Base-by-base conservation (phyloP, 2,329 filamentous ascomycete genomes). In the Xylariomycetidae sp. region DNA sequence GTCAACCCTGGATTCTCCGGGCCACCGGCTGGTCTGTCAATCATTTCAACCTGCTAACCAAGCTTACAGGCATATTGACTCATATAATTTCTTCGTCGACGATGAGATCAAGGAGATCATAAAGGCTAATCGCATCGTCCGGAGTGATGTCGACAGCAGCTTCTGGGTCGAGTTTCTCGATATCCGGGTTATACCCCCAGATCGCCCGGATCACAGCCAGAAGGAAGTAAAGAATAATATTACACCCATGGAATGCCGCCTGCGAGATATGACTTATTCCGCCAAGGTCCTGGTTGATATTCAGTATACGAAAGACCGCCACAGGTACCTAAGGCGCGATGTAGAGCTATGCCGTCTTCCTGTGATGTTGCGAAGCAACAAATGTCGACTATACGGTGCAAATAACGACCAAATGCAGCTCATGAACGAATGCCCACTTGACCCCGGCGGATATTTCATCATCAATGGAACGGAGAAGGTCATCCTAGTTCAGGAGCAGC, bases 391-490 rank as follows among this genome's bases (percentile, higher is more conserved):
- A 34, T 77, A 79, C 39, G 83, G 85, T 37, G 90, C 89, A 51
- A 86, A 80, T 33, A 92, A 96, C 46, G 72, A 80, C 12, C 76
- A 94, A 53, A 94, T 97, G 89, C 87, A 88, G 40, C 66, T 82
- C 30, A 82, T 97, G 71, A 92, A 94, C 53, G 92, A 98, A 64
- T 98, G 92, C 53, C 88, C 92, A 11, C 70, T 98, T 25, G 92
- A 98, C 55, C 92, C 94, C 1, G 92, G 92, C 43, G 92, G 92
- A 33, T 98, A 98, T 61, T 98, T 98, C 54, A 92, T 98, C 53
- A 88, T 97, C 46, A 88, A 90, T 51, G 92, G 92, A 29, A 96
- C 94, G 14, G 92, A 98, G 61, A 98, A 98, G 68, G 92, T 98
- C 49, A 98, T 98, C 54, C 69, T 98, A 27, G 94, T 98, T 11